phyloP scores from a whole-genome alignment of 2,329 filamentous ascomycete genomes.

The Ampelomyces quisqualis region DNA sequence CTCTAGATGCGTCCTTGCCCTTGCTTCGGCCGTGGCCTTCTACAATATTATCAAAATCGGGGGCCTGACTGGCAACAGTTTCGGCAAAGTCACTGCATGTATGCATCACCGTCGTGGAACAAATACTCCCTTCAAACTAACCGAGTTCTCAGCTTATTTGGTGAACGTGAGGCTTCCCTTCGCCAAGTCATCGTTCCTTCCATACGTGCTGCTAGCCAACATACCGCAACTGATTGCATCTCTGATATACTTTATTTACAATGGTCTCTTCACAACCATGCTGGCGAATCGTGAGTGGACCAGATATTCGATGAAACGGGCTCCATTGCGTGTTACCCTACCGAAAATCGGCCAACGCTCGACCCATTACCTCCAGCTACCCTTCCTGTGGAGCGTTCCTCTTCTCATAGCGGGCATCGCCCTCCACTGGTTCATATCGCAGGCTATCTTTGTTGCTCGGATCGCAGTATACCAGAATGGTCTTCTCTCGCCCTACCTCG shows the following conservation, averaged over 20 bases:
- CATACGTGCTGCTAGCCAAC: constrained; percentile 47
- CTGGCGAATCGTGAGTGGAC: constrained; percentile 52
- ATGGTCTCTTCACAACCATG: constrained; percentile 51
- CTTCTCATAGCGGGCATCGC: constrained; percentile 32
- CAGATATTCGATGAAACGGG: constrained; percentile 23
- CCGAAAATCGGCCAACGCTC: constrained; percentile 28
- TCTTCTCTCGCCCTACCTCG: no score
- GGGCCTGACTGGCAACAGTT: neutral
- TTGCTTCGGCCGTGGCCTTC: no score
- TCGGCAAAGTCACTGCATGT: no score
- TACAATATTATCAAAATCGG: neutral
- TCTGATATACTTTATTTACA: constrained; percentile 50
- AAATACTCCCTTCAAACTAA: no score
- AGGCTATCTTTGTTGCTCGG: constrained; percentile 43
- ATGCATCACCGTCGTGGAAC: no score
- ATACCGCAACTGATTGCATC: constrained; percentile 51
- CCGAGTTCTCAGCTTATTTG: no score
- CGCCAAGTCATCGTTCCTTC: constrained; percentile 4
- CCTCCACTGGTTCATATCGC: constrained; percentile 48
- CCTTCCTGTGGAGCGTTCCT: constrained; percentile 39
- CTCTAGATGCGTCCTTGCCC: no score
- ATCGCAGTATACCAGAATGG: constrained; percentile 14
- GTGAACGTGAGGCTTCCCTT: neutral
- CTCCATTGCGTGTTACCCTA: neutral
- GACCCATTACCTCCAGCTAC: constrained; percentile 44